Evolutionary conservation across 768 basidiomycete genomes (phyloP).

Genomic region (Russula griseocarnosa): DNA sequence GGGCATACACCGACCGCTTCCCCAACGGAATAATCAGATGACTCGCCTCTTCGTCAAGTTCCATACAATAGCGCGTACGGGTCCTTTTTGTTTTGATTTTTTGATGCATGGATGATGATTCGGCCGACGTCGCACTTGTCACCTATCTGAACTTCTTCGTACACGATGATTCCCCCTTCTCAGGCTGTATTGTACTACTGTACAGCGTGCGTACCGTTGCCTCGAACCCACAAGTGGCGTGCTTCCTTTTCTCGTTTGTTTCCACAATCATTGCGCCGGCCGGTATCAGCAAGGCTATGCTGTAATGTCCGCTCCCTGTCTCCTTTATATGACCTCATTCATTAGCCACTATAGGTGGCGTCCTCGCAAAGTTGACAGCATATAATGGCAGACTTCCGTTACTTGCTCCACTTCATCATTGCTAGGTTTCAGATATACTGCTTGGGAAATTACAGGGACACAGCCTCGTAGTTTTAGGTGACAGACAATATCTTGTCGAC

Average conservation of each 20-base stretch:
- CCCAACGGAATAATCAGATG: neutral
- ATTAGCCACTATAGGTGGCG: constrained; percentile 8
- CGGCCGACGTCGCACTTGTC: neutral
- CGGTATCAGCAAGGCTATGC: neutral
- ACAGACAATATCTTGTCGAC: neutral
- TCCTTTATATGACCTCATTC: constrained; percentile 3
- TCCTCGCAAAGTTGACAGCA: neutral
- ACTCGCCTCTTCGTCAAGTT: neutral
- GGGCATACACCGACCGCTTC: too few relatives aligned
- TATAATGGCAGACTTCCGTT: neutral
- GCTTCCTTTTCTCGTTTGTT: neutral
- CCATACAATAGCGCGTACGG: too few relatives aligned
- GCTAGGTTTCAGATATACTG: constrained; percentile 10
- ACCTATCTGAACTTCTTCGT: neutral
- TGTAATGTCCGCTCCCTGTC: constrained; percentile 10
- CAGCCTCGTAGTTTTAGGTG: neutral
- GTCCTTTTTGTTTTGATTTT: too few relatives aligned
- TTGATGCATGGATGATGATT: neutral
- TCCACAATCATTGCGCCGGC: neutral
- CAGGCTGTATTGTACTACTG: neutral
- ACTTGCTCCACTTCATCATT: constrained; percentile 3
- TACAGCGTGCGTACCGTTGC: neutral
- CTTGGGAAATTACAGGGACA: neutral
- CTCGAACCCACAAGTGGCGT: constrained; percentile 17
- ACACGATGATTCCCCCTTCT: neutral